Percentiles rank a stretch among this genome's conserved stretches.
phyloP scores from a whole-genome alignment of 2,329 filamentous ascomycete species.

The Mariannaea sp. region DNA sequence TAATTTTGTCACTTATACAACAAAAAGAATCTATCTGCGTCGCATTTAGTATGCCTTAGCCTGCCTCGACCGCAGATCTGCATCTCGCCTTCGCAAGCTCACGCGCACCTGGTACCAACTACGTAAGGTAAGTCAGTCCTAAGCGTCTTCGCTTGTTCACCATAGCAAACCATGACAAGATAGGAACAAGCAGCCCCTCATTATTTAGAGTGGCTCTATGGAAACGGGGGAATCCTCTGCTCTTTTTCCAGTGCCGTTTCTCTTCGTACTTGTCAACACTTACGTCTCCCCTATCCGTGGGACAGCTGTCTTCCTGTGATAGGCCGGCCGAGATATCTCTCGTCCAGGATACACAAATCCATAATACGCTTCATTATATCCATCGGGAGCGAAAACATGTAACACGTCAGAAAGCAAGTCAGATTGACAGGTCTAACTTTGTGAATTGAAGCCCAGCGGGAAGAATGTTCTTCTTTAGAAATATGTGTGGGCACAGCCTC shows the following conservation, averaged over 20 bases:
- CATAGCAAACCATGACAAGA: background rate
- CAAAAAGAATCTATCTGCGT: too few relatives aligned
- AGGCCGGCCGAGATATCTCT: constrained; percentile 40
- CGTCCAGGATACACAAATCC: constrained; percentile 25
- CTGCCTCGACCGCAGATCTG: background rate
- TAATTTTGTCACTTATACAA: background rate
- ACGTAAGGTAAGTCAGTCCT: too few relatives aligned
- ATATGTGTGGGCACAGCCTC: background rate
- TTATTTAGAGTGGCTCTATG: constrained; percentile 40
- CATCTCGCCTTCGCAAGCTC: background rate
- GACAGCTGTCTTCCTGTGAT: constrained; percentile 28
- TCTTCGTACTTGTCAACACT: constrained; percentile 8
- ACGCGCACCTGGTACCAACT: too few relatives aligned
- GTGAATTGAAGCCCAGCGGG: constrained; percentile 1
- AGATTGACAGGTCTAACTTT: background rate
- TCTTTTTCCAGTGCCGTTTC: constrained; percentile 10
- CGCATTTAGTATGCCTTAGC: background rate
- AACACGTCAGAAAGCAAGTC: too few relatives aligned
- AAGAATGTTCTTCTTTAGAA: constrained; percentile 7
- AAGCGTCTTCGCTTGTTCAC: too few relatives aligned
- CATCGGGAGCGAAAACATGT: background rate
- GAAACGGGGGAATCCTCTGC: constrained; percentile 34
- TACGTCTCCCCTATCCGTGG: constrained; percentile 13
- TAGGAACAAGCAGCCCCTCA: constrained; percentile 20
- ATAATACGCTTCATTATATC: constrained; percentile 16